These are phyloP conservation scores for Salix arbutifolia DNA, from an alignment of 345 rosid species.

Conservation along the genomic window DNA sequence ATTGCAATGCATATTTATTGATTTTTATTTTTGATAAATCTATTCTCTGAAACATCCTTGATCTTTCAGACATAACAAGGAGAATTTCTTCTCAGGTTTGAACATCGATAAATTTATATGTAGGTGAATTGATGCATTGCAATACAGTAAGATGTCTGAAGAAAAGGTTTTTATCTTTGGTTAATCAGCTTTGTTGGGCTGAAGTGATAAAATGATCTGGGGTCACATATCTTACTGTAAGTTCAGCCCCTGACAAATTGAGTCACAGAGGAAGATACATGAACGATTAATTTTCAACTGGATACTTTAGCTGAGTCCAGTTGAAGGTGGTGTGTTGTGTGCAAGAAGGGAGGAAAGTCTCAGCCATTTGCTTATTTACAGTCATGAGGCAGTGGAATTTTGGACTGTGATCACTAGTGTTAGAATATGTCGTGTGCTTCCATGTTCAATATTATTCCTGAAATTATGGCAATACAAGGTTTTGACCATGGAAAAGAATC, in stretches of 20 bases:
- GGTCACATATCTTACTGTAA: background rate
- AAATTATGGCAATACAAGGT: background rate
- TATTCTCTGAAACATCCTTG: background rate
- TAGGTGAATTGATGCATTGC: background rate
- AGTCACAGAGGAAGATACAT: background rate
- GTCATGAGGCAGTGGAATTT: background rate
- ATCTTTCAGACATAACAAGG: background rate
- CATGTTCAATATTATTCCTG: background rate
- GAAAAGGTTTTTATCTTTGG: background rate
- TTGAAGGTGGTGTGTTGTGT: background rate
- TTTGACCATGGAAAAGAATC: background rate
- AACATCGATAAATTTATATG: background rate
- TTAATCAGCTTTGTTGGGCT: background rate
- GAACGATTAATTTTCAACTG: background rate
- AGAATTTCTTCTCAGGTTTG: background rate
- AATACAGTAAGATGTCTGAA: background rate
- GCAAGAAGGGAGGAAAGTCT: too few species aligned
- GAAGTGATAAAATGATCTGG: background rate
- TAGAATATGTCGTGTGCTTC: background rate
- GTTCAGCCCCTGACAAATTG: background rate
- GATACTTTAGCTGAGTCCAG: background rate
- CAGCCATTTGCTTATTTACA: too few species aligned
- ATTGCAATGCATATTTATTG: background rate
- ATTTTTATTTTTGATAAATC: background rate
- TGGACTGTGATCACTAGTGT: background rate